Conservation (phyloP, 257 asterid genomes). For the Lycium ferocissimum region DNA sequence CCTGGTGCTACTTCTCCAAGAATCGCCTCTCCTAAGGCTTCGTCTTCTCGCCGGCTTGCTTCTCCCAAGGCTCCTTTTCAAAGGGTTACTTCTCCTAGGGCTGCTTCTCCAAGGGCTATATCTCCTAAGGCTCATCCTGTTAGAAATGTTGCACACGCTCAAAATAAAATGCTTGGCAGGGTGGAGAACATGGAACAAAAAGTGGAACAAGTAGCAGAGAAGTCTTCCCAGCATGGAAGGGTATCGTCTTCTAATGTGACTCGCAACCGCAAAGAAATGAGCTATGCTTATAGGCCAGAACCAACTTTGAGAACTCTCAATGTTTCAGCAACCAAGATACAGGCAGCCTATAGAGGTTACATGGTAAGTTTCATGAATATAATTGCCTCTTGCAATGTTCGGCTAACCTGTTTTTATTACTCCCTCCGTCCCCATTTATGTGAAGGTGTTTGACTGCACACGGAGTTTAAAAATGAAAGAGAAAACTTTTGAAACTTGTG, state of each 20-base stretch:
- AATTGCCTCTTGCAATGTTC: not conserved
- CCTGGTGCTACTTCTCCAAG: slow-evolving; percentile 45
- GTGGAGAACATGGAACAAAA: no score
- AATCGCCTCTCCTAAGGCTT: slow-evolving; percentile 37
- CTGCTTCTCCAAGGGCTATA: slow-evolving; percentile 35
- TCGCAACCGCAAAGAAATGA: slow-evolving; percentile 54
- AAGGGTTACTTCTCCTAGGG: slow-evolving; percentile 35
- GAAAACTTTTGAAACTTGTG: no score
- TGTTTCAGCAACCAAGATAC: slow-evolving; percentile 74
- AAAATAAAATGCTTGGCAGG: no score
- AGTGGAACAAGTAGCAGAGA: no score
- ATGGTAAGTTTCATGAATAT: slow-evolving; percentile 57
- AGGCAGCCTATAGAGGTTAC: slow-evolving; percentile 87
- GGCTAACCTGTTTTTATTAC: no score
- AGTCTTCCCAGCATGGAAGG: not conserved
- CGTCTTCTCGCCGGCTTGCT: slow-evolving; percentile 36
- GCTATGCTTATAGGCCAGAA: slow-evolving; percentile 63
- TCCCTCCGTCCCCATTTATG: no score
- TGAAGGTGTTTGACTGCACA: no score
- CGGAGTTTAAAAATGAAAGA: no score
- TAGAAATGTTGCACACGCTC: no score
- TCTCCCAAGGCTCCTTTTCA: slow-evolving; percentile 50
- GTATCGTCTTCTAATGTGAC: slow-evolving; percentile 37
- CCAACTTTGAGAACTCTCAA: slow-evolving; percentile 65
- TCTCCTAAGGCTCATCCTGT: slow-evolving; percentile 39